phyloP scores from a whole-genome alignment of 345 rosid species.

The Cardamine chenopodiifolia region DNA sequence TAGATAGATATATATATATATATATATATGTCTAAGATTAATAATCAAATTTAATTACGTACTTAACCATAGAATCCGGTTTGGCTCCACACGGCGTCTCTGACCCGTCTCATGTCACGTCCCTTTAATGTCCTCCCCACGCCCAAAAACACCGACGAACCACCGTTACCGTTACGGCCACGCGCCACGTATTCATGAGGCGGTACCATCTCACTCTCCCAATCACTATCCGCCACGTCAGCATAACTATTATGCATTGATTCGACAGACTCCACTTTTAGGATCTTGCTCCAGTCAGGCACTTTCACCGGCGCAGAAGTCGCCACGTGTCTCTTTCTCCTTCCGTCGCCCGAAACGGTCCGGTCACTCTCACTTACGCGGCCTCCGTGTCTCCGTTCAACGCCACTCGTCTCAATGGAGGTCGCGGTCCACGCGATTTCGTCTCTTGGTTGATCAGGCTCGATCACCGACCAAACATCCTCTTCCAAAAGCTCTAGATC shows the following conservation, averaged over 20 bases:
- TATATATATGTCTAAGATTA: neutral
- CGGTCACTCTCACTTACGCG: neutral
- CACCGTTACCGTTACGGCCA: constrained; percentile 49
- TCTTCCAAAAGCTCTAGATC: constrained; percentile 67
- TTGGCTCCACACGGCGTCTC: constrained; percentile 95
- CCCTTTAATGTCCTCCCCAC: constrained; percentile 93
- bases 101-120: constrained; percentile 85
- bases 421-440: constrained; percentile 50
- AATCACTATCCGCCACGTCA: constrained; percentile 52
- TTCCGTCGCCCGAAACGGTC: constrained; percentile 41
- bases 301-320: constrained; percentile 82
- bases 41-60: constrained; percentile 42
- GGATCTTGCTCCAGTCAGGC: constrained; percentile 86
- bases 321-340: constrained; percentile 55
- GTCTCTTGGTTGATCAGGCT: constrained; percentile 28
- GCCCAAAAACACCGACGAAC: constrained; percentile 76
- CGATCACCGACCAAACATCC: constrained; percentile 71
- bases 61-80: constrained; percentile 70
- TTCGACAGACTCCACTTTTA: constrained; percentile 59
- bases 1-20: neutral
- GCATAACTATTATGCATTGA: constrained; percentile 56
- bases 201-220: constrained; percentile 66
- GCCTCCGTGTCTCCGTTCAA: constrained; percentile 5
- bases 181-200: constrained; percentile 94
- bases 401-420: neutral